Percentiles rank a stretch among this genome's conserved stretches.
These are phyloP conservation scores for Pythium myriotylum DNA, from an alignment of 352 stramenopile genomes.

Conservation along the genomic window DNA sequence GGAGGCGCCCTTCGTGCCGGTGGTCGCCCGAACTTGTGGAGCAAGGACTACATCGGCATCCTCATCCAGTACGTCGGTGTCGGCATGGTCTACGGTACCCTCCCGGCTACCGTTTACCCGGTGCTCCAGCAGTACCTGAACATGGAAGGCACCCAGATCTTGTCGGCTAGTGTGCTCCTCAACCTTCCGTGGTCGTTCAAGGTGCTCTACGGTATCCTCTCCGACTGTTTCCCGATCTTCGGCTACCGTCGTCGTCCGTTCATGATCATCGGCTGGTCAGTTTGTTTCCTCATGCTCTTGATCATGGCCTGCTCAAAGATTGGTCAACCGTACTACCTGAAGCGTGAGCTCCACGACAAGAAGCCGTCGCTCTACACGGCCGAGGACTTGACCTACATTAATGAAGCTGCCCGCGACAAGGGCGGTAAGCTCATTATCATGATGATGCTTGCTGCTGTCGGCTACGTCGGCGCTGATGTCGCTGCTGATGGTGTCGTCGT, in stretches of 20 bases:
- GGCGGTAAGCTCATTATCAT: constrained; percentile 43
- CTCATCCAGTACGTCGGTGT: constrained; percentile 28
- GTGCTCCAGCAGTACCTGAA: constrained; percentile 37
- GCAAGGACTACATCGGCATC: constrained; percentile 21
- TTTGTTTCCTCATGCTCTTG: constrained; percentile 39
- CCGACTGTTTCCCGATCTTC: too few relatives aligned
- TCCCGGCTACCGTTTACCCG: constrained; percentile 27
- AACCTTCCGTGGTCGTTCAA: too few relatives aligned
- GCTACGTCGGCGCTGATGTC: constrained; percentile 53
- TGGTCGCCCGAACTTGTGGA: constrained; percentile 13
- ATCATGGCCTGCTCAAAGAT: constrained; percentile 46
- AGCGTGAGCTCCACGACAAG: constrained; percentile 22
- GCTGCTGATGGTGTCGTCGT: constrained; percentile 58
- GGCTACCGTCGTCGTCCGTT: too few relatives aligned
- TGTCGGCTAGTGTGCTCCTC: too few relatives aligned
- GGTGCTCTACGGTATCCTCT: too few relatives aligned
- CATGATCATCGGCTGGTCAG: too few relatives aligned
- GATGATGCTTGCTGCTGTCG: constrained; percentile 55
- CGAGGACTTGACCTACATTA: constrained; percentile 36
- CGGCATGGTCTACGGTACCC: constrained; percentile 13
- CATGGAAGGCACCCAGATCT: constrained; percentile 25
- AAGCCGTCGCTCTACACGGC: constrained; percentile 24
- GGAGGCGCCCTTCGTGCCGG: too few relatives aligned
- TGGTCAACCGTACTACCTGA: constrained; percentile 56
- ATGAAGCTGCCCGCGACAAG: constrained; percentile 31